Evolutionary conservation across 169 alveolate species (phyloP).

Genomic region (Plasmodium adleri): DNA sequence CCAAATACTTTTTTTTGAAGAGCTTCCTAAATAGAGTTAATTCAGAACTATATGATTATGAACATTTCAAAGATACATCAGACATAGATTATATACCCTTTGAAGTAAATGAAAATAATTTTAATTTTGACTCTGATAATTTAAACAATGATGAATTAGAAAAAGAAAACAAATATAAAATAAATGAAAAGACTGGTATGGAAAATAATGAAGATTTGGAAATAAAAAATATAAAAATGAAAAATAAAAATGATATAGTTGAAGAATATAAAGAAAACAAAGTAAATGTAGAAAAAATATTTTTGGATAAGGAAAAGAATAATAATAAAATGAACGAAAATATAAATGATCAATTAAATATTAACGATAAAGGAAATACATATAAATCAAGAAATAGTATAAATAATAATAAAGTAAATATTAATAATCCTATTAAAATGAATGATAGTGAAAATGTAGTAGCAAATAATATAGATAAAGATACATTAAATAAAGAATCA

Average conservation of each 20-base stretch:
- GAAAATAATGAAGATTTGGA: not conserved
- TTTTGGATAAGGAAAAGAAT: conserved; percentile 8
- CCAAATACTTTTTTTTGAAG: conserved; percentile 57
- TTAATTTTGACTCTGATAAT: too few species aligned
- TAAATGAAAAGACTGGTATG: not conserved
- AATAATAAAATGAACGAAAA: not conserved
- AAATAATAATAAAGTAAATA: too few species aligned
- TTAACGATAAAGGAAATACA: too few species aligned
- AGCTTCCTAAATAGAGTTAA: conserved; percentile 54
- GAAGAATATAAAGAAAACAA: not conserved
- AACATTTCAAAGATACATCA: conserved; percentile 4
- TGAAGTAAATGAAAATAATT: not conserved
- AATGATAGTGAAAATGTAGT: too few species aligned
- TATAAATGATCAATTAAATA: not conserved
- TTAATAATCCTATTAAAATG: too few species aligned
- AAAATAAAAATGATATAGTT: not conserved
- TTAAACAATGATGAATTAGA: not conserved
- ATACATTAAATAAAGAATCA: conserved; percentile 5
- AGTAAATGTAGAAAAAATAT: not conserved
- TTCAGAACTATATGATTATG: conserved; percentile 53
- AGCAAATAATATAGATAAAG: not conserved
- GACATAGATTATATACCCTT: not conserved
- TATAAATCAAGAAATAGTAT: too few species aligned
- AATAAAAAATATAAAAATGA: not conserved
- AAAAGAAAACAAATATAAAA: not conserved